Conservation (phyloP, 768 basidiomycete species). For the Ramaria rubella region DNA sequence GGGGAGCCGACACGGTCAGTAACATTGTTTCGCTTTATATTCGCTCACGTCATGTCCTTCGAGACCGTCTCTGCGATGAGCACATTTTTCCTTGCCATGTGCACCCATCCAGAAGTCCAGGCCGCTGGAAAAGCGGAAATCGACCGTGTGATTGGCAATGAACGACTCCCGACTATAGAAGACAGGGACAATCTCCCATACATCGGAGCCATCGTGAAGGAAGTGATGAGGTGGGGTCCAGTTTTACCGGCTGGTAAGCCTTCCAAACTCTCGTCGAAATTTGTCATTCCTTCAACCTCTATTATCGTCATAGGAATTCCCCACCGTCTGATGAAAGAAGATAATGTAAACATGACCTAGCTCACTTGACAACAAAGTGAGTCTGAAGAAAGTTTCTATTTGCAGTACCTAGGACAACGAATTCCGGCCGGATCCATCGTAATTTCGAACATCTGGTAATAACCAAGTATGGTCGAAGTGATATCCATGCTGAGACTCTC, state of each 20-base stretch:
- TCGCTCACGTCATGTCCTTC: conserved; percentile 5
- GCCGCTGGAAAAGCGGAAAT: conserved; percentile 59
- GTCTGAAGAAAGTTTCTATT: conserved; percentile 13
- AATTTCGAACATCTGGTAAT: conserved; percentile 24
- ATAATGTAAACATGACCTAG: conserved; percentile 19
- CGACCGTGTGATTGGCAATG: conserved; percentile 48
- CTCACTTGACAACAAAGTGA: conserved; percentile 5
- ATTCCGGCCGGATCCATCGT: conserved; percentile 25
- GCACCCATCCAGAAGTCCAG: conserved; percentile 50
- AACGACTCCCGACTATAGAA: conserved; percentile 51
- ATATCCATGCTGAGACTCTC: background rate
- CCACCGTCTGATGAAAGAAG: conserved; percentile 59
- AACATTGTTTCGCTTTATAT: background rate
- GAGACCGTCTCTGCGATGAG: conserved; percentile 50
- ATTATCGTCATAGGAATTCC: conserved; percentile 42
- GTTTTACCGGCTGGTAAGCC: conserved; percentile 45
- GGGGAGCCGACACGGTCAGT: conserved; percentile 57
- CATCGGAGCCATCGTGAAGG: conserved; percentile 49
- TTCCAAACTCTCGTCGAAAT: background rate
- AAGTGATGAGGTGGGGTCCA: conserved; percentile 49
- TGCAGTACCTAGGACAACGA: conserved; percentile 17
- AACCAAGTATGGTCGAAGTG: too few species aligned
- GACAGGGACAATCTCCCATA: conserved; percentile 55
- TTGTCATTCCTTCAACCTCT: background rate
- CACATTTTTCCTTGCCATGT: conserved; percentile 64